Percentiles rank a stretch among this genome's conserved stretches.
Evolutionary conservation across 1,139 yeast genomes (phyloP).

Genomic region (Suhomyces chickasaworum): DNA sequence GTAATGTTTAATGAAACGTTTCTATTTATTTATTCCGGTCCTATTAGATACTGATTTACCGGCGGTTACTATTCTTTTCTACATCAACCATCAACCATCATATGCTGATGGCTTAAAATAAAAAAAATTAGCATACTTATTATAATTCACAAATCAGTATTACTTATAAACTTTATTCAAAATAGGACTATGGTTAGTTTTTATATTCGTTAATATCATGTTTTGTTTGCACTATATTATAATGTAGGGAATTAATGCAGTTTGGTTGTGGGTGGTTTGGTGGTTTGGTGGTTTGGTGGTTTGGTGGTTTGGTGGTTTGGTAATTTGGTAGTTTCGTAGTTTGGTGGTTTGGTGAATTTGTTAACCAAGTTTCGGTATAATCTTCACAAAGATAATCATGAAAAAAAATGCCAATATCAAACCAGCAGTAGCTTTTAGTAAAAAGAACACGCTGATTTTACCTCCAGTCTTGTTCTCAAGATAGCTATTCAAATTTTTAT

Average conservation of each 20-base stretch:
- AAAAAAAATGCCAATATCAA: constrained; percentile 30
- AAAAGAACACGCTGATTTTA: constrained; percentile 38
- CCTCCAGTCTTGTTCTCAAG: constrained; percentile 41
- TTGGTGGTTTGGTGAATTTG: too few species aligned
- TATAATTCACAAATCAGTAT: constrained; percentile 15
- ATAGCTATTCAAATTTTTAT: constrained; percentile 40
- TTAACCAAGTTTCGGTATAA: constrained; percentile 18
- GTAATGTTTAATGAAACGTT: constrained; percentile 12
- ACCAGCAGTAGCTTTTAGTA: constrained; percentile 32
- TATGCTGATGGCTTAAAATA: background rate
- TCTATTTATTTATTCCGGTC: constrained; percentile 13
- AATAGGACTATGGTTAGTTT: constrained; percentile 7
- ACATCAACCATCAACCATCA: constrained; percentile 1
- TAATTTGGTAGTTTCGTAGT: too few species aligned
- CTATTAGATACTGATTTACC: constrained; percentile 10
- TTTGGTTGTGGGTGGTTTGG: too few species aligned
- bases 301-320: too few species aligned
- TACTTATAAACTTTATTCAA: constrained; percentile 11
- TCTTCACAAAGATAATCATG: constrained; percentile 23
- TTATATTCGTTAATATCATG: constrained; percentile 7
- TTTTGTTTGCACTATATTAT: constrained; percentile 3
- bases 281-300: too few species aligned
- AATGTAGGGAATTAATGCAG: background rate
- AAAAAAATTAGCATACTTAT: constrained; percentile 13
- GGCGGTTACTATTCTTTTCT: constrained; percentile 6